These are phyloP conservation scores for Naganishia friedmannii DNA, from an alignment of 768 basidiomycete species.

Conservation along the genomic window DNA sequence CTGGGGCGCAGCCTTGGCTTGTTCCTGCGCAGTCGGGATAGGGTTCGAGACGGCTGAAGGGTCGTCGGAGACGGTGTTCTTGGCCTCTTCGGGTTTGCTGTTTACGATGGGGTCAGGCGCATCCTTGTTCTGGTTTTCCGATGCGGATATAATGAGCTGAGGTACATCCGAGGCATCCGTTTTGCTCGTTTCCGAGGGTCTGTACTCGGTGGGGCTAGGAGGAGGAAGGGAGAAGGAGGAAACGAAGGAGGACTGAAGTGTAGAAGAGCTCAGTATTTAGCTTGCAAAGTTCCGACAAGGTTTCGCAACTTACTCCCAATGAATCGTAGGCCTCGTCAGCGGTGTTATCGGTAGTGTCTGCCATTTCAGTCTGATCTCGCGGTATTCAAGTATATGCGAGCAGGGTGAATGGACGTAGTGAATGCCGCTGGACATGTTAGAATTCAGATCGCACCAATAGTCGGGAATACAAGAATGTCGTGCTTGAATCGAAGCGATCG, in stretches of 20 bases:
- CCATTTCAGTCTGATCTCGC: neutral
- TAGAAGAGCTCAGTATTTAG: neutral
- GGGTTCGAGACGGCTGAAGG: conserved; percentile 30
- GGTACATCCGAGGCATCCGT: conserved; percentile 23
- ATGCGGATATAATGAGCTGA: conserved; percentile 29
- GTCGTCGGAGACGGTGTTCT: conserved; percentile 25
- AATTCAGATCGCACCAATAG: neutral
- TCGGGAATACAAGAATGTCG: conserved; percentile 6
- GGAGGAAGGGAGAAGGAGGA: conserved; percentile 38
- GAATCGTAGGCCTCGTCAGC: conserved; percentile 23
- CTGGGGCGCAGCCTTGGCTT: conserved; percentile 6
- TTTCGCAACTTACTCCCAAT: conserved; percentile 12
- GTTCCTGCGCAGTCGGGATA: conserved; percentile 28
- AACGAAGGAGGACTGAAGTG: conserved; percentile 33
- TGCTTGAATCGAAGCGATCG: neutral
- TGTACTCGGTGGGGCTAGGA: conserved; percentile 29
- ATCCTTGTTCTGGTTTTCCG: conserved; percentile 30
- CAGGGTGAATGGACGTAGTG: too few species aligned
- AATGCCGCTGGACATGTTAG: neutral
- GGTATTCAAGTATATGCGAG: neutral
- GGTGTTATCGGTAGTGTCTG: neutral
- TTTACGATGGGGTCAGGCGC: conserved; percentile 21
- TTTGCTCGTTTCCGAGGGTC: conserved; percentile 44
- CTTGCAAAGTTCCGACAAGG: neutral
- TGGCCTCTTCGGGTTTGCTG: neutral